Evolutionary conservation across 768 basidiomycete genomes (phyloP).

Genomic region (Psilocybe subaeruginosa): DNA sequence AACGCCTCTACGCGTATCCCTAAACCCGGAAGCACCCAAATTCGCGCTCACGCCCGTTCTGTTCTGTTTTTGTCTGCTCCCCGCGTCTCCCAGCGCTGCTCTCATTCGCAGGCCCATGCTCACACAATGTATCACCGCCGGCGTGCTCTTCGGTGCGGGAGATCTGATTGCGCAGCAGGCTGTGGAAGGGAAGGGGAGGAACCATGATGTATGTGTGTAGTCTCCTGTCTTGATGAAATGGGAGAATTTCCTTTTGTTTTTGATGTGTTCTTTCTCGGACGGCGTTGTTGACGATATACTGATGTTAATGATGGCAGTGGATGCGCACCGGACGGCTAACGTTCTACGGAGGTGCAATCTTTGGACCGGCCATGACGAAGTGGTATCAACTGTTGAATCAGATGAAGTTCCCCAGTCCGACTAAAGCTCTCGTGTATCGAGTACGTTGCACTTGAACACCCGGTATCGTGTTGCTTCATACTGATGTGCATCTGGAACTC

Average conservation of each 20-base stretch:
- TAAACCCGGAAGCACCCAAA: background rate
- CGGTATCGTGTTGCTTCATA: background rate
- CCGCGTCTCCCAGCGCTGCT: conserved; percentile 44
- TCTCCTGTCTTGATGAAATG: conserved; percentile 1
- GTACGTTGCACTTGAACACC: conserved; percentile 39
- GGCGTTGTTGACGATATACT: background rate
- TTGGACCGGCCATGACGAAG: conserved; percentile 81
- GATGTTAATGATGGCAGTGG: background rate
- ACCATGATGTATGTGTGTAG: conserved; percentile 69
- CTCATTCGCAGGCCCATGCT: conserved; percentile 66
- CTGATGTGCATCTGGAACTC: background rate
- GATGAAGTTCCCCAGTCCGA: conserved; percentile 67
- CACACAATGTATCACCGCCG: conserved; percentile 66
- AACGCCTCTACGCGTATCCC: background rate
- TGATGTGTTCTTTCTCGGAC: too few relatives aligned
- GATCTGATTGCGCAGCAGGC: conserved; percentile 88
- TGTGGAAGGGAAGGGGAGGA: conserved; percentile 68
- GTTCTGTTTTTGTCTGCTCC: background rate
- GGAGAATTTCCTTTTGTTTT: background rate
- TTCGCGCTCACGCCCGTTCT: background rate
- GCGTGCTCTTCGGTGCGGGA: conserved; percentile 70
- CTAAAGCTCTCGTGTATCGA: conserved; percentile 59
- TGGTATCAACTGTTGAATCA: conserved; percentile 80
- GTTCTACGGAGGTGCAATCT: conserved; percentile 78
- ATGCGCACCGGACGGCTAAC: conserved; percentile 60